Conservation (phyloP, 768 basidiomycete species). For the Lactarius sanguifluus region DNA sequence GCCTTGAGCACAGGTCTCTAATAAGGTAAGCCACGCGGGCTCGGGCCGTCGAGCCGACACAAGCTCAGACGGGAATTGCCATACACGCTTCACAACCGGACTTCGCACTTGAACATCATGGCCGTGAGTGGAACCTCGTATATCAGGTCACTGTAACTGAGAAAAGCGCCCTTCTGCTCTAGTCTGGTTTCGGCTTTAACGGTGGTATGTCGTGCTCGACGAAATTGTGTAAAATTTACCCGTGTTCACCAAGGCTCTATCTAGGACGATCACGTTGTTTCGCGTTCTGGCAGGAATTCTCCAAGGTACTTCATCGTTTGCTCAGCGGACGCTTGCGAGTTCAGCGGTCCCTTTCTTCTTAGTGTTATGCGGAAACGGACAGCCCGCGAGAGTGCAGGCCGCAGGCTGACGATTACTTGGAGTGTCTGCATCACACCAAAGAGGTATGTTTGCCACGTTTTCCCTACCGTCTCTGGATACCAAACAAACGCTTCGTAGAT, state of each 20-base stretch:
- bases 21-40: not conserved
- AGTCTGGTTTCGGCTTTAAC: constrained; percentile 68
- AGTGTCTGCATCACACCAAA: constrained; percentile 86
- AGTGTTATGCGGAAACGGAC: constrained; percentile 88
- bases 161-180: not conserved
- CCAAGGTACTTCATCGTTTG: constrained; percentile 47
- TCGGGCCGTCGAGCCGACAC: not conserved
- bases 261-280: constrained; percentile 85
- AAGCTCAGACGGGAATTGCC: not conserved
- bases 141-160: not conserved
- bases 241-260: constrained; percentile 35
- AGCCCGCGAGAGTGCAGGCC: constrained; percentile 67
- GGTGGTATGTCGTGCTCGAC: constrained; percentile 45
- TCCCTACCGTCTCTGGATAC: not conserved
- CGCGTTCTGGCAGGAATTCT: constrained; percentile 89
- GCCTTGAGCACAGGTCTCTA: not conserved
- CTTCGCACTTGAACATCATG: constrained; percentile 23
- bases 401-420: constrained; percentile 83
- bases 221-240: not conserved
- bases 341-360: not conserved
- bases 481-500: constrained; percentile 40
- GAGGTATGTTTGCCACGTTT: constrained; percentile 62
- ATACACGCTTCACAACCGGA: not conserved
- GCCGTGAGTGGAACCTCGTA: constrained; percentile 30
- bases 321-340: not conserved